phyloP scores from a whole-genome alignment of 2,329 filamentous ascomycete species.

The Emydomyces testavorans region DNA sequence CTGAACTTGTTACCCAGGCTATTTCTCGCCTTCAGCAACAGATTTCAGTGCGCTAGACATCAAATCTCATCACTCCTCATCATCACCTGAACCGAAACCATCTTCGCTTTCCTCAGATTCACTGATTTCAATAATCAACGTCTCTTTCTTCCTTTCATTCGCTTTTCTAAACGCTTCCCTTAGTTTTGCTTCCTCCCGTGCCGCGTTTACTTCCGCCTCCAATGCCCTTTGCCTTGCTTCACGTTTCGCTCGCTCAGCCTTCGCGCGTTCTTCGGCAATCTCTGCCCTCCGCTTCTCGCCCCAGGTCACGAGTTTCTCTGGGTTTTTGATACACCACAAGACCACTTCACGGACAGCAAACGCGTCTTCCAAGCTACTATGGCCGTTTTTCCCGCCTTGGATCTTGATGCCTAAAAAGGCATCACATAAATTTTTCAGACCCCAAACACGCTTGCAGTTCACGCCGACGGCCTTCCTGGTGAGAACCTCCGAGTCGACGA shows the following conservation, averaged over 20 bases:
- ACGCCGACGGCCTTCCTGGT: constrained; percentile 28
- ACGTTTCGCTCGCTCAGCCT: neutral
- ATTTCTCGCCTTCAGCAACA: too few species aligned
- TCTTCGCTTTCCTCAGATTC: neutral
- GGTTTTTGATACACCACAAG: constrained; percentile 7
- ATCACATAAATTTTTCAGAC: constrained; percentile 28
- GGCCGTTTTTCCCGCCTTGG: constrained; percentile 28
- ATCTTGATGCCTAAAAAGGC: constrained; percentile 31
- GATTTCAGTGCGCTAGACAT: neutral
- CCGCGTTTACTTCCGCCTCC: neutral
- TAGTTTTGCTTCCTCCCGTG: neutral
- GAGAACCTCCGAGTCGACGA: constrained; percentile 39
- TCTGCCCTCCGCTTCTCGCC: neutral
- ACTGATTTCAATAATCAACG: neutral
- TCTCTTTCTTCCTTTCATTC: neutral
- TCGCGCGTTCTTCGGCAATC: constrained; percentile 1
- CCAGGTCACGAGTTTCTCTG: constrained; percentile 5
- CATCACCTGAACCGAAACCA: neutral
- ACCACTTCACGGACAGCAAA: constrained; percentile 27
- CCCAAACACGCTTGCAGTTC: constrained; percentile 21
- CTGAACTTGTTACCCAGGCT: too few species aligned
- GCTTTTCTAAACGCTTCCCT: neutral
- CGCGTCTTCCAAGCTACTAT: constrained; percentile 42
- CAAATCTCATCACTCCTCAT: neutral
- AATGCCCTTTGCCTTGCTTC: neutral